Conservation (phyloP, 179 eudicot genomes). For the Silene noctiflora region DNA sequence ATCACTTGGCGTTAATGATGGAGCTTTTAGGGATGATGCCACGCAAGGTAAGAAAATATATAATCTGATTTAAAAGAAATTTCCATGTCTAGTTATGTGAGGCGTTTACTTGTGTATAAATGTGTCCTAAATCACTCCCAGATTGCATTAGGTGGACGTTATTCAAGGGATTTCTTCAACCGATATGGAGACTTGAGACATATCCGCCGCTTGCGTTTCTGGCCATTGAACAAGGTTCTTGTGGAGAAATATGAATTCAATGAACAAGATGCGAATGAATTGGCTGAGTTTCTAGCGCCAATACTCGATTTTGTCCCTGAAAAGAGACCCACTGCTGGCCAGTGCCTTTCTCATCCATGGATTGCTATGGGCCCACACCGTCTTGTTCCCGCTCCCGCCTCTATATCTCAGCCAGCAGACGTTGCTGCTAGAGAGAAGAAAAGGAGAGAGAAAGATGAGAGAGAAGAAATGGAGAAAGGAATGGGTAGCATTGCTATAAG, state of each 20-base stretch:
- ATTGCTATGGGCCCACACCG: slow-evolving; percentile 43
- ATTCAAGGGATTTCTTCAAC: slow-evolving; percentile 84
- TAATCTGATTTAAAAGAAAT: not conserved
- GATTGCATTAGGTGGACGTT: slow-evolving; percentile 84
- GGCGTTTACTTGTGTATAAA: slow-evolving; percentile 17
- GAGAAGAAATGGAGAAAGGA: slow-evolving; percentile 78
- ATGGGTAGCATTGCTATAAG: slow-evolving; percentile 78
- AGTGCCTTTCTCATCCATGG: slow-evolving; percentile 84
- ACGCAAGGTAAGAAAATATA: slow-evolving; percentile 59
- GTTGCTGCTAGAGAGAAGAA: slow-evolving; percentile 25
- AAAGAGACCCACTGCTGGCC: slow-evolving; percentile 82
- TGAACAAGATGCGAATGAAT: slow-evolving; percentile 73
- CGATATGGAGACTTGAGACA: slow-evolving; percentile 83
- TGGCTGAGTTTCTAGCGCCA: slow-evolving; percentile 77
- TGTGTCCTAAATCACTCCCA: slow-evolving; percentile 29
- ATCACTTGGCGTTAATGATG: slow-evolving; percentile 97
- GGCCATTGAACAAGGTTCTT: slow-evolving; percentile 85
- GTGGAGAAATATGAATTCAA: slow-evolving; percentile 76
- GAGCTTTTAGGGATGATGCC: slow-evolving; percentile 98
- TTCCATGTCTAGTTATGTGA: not conserved
- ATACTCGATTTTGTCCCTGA: slow-evolving; percentile 92
- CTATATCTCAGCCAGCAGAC: slow-evolving; percentile 22
- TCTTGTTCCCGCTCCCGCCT: slow-evolving; percentile 31
- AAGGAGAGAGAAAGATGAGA: slow-evolving; percentile 59
- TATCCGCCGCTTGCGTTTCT: slow-evolving; percentile 80